Evolutionary conservation across 2,329 filamentous ascomycete species (phyloP), one percentile per base, ranked within the genome.

Genomic region (Diplodia intermedia): DNA sequence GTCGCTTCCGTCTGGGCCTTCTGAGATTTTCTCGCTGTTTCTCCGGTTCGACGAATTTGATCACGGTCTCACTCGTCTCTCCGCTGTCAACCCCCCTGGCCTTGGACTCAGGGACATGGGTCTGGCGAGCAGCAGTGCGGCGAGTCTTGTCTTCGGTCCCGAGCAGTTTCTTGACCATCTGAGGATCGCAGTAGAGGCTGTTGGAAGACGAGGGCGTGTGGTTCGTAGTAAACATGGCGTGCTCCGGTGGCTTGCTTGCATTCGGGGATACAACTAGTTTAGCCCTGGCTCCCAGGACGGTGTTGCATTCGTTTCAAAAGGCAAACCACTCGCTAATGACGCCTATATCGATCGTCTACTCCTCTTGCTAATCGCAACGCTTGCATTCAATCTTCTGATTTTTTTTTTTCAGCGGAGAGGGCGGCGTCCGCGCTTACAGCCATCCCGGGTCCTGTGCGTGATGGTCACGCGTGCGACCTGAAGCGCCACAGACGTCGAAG

Each of bases 1-100:
- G 29, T 12, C 47, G 33, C 47, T 26, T 63, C 47, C 29, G 36
- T 29, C 3, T 23, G 5, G 40, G 38, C 2, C 20, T 38, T 23
- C 11, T 15, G 12, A 40, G 31, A 14, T 5, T 2, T n/a, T 36
- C 20, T 38, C 18, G 96, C 52, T 90, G 93, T 72, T 99, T 92
- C 79, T 91, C 99, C 74, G 95, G 99, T 78, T 82, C 99, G 55
- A 94, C 91, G 23, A 86, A 85, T 50, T 87, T 89, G 72, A 52
- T 4, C 12, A 8, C 31, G 11, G 47, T 26, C 9, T 26, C 57
- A 6, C 38, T 20, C 18, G 47, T 23, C 12, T 15, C 18, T 11
- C n/a, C 23, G 29, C 18, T 14, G 29, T 33, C 20, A 15, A 12
- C n/a, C 15, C 20, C 20, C 7, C 43, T 31, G 18, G 11, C 23